A percentile compares a stretch with the other conserved stretches of the same genome.
phyloP scores from a whole-genome alignment of 2,329 filamentous ascomycete species.

The Pseudogymnoascus sp. region DNA sequence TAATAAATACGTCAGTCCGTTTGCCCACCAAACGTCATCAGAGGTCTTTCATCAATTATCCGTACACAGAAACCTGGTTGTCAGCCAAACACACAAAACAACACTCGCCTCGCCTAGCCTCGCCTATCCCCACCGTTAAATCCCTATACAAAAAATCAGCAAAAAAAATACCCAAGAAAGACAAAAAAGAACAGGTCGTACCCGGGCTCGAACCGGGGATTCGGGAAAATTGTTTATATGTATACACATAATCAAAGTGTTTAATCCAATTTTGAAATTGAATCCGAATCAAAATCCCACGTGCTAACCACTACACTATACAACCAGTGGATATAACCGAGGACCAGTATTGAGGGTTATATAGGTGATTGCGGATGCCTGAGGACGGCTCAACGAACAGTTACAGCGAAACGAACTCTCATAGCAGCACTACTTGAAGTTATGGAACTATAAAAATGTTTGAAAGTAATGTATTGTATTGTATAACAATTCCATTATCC shows the following conservation, averaged over 20 bases:
- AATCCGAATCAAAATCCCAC: constrained; percentile 6
- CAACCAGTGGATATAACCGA: neutral
- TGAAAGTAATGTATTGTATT: neutral
- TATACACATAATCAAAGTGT: neutral
- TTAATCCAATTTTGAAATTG: neutral
- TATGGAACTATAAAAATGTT: neutral
- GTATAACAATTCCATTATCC: neutral
- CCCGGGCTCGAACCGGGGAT: constrained; percentile 7
- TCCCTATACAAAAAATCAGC: neutral
- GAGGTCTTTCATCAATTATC: neutral
- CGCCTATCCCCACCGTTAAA: neutral
- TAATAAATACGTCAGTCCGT: neutral
- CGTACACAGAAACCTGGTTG: neutral
- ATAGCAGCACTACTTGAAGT: neutral
- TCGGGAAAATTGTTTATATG: constrained; percentile 6
- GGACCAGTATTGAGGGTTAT: neutral
- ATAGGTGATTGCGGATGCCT: neutral
- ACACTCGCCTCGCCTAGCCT: neutral
- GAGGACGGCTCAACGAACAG: too few relatives aligned
- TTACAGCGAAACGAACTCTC: too few relatives aligned
- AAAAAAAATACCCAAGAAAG: neutral
- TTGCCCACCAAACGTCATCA: neutral
- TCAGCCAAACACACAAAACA: too few relatives aligned
- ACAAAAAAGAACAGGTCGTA: neutral
- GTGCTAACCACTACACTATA: constrained; percentile 9